Evolutionary conservation across 2,329 filamentous ascomycete genomes (phyloP).

Genomic region (Colletotrichum higginsianum): DNA sequence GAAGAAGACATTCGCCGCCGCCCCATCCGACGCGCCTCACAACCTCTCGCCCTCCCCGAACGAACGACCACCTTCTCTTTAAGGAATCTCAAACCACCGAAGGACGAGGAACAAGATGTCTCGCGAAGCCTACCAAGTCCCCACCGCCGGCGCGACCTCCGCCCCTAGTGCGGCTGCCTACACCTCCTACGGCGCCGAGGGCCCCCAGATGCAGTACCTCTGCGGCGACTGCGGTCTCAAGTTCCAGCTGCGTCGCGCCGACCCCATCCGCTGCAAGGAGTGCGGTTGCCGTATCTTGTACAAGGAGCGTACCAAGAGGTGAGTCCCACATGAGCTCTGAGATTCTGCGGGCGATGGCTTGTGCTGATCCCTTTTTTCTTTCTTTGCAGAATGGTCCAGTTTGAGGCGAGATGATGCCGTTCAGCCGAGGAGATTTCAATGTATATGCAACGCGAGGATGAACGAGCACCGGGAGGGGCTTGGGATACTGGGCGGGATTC

Average conservation of each 20-base stretch:
- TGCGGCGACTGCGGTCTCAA: slow-evolving; percentile 90
- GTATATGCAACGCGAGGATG: not conserved
- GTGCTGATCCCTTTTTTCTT: slow-evolving; percentile 55
- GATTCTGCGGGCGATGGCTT: not conserved
- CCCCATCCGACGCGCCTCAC: slow-evolving; percentile 16
- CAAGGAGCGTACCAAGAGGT: slow-evolving; percentile 98
- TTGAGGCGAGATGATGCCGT: slow-evolving; percentile 82
- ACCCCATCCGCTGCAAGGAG: slow-evolving; percentile 89
- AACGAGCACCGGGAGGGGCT: not conserved
- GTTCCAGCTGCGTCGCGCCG: slow-evolving; percentile 81
- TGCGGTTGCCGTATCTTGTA: slow-evolving; percentile 97
- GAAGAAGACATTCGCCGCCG: slow-evolving; percentile 20
- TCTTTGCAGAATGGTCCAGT: slow-evolving; percentile 89
- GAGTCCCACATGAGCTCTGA: slow-evolving; percentile 53
- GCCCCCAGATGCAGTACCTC: slow-evolving; percentile 76
- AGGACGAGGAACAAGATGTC: slow-evolving; percentile 61
- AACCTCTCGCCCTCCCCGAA: not conserved
- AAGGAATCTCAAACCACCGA: not conserved
- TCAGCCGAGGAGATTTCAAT: not conserved
- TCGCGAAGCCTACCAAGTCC: slow-evolving; percentile 85
- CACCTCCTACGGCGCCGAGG: slow-evolving; percentile 60
- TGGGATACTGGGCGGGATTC: not conserved
- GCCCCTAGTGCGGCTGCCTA: slow-evolving; percentile 60
- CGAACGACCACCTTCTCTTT: not conserved
- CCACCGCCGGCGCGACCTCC: slow-evolving; percentile 65